Percentiles rank a stretch among this genome's conserved stretches.
These are phyloP conservation scores for Cladosporium sp. DNA, from an alignment of 2,329 filamentous ascomycete genomes.

Conservation along the genomic window DNA sequence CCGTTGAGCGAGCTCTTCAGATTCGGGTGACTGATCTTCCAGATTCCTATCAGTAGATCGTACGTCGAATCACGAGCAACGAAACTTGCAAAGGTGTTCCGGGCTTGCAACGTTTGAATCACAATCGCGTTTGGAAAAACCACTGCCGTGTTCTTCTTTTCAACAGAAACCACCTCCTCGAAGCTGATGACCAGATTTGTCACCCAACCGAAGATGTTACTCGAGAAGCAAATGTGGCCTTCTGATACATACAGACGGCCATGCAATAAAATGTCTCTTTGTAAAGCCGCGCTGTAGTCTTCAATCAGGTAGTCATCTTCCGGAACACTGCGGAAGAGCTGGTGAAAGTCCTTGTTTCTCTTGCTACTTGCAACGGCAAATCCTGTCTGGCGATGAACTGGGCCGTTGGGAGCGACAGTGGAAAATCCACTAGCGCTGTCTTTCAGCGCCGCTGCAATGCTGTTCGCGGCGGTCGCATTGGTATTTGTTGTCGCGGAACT, in stretches of 20 bases:
- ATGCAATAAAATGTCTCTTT: constrained; percentile 91
- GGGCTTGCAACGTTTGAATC: constrained; percentile 90
- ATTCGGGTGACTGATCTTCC: constrained; percentile 93
- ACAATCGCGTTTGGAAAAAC: constrained; percentile 97
- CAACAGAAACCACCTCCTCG: constrained; percentile 92
- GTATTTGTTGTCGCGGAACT: constrained; percentile 62
- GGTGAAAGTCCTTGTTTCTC: constrained; percentile 91
- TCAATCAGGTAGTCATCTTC: constrained; percentile 98
- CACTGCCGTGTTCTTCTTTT: constrained; percentile 92
- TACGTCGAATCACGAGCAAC: constrained; percentile 93
- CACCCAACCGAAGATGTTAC: constrained; percentile 97
- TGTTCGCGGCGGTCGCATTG: constrained; percentile 52
- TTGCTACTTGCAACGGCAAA: constrained; percentile 96
- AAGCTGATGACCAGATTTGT: constrained; percentile 98
- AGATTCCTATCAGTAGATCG: constrained; percentile 94
- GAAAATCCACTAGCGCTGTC: constrained; percentile 67
- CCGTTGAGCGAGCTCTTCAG: constrained; percentile 88
- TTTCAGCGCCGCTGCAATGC: constrained; percentile 67
- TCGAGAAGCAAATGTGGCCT: constrained; percentile 96
- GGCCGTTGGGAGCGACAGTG: constrained; percentile 53
- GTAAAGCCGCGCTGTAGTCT: constrained; percentile 94
- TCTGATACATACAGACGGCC: constrained; percentile 94
- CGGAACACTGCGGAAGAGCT: constrained; percentile 89
- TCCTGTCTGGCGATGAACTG: constrained; percentile 75
- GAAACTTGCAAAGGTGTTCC: constrained; percentile 93